Evolutionary conservation across 305 asterid species (phyloP).

Genomic region (Monarda citriodora): DNA sequence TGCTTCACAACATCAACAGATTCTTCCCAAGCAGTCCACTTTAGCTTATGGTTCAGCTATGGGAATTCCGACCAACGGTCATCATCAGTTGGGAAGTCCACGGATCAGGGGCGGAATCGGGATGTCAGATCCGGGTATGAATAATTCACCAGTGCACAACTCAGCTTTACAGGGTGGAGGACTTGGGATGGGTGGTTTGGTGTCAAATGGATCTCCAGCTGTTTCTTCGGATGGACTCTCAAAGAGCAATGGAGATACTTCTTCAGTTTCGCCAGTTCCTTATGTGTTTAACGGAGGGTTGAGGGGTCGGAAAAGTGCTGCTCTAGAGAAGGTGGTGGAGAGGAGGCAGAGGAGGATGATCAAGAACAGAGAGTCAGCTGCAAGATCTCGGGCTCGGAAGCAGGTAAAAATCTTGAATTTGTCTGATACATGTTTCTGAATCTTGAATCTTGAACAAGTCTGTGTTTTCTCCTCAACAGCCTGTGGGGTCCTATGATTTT

Average conservation of each 20-base stretch:
- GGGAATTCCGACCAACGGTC: constrained; percentile 49
- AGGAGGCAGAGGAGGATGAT: constrained; percentile 92
- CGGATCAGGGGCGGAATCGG: constrained; percentile 60
- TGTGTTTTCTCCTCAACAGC: too few relatives aligned
- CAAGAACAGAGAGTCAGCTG: constrained; percentile 94
- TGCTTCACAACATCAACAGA: constrained; percentile 40
- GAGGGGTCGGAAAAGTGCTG: constrained; percentile 76
- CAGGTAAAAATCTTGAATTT: constrained; percentile 55
- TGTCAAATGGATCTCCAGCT: constrained; percentile 70
- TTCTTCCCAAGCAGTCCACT: constrained; percentile 73
- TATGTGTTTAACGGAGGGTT: constrained; percentile 67
- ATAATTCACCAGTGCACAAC: constrained; percentile 43
- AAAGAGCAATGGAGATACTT: constrained; percentile 71
- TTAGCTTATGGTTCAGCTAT: constrained; percentile 58
- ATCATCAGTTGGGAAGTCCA: constrained; percentile 44
- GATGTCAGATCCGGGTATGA: constrained; percentile 41
- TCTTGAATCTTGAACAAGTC: constrained; percentile 9
- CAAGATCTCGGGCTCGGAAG: constrained; percentile 98
- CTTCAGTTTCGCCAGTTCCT: constrained; percentile 87
- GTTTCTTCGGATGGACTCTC: constrained; percentile 74
- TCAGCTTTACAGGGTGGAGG: constrained; percentile 46
- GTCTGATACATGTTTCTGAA: not conserved
- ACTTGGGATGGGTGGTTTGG: constrained; percentile 64
- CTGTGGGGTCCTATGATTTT: too few relatives aligned
- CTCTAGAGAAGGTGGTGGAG: constrained; percentile 91